Evolutionary conservation across 2,329 filamentous ascomycete species (phyloP), one percentile per base, ranked within the genome.

Genomic region (Tolypocladium nubicola): DNA sequence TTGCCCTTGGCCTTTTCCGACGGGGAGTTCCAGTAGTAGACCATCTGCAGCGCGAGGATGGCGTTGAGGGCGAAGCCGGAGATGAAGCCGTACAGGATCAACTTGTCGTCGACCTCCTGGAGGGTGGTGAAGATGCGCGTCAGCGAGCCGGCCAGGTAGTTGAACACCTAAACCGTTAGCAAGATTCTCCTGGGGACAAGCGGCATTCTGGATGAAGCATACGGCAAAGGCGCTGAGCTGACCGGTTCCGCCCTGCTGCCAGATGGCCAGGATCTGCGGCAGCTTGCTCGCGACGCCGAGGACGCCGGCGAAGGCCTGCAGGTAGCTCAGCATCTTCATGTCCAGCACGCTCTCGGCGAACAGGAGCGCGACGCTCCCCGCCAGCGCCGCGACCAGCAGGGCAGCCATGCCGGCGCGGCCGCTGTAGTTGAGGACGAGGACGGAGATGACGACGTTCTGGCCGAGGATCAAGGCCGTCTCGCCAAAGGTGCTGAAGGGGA

Each of bases 191-290:
- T 2, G 4, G 19, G 2, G 26, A 38, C 11, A 23, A 13, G 52
- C 10, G 14, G 11, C 30, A n/a, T 33, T 41, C 47, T 21, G 21
- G 45, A 19, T 5, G 16, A 10, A 10, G 81, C 88, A 75, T 81
- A 96, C 94, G 59, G 94, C 90, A 72, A 97, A 97, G 55, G 94
- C 93, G 69, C 91, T 97, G 71, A 99, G 80, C 79, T 99, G 94
- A 30, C 95, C 94, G 6, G 94, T 99, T 43, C 89, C 86, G 52
- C 92, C 92, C 73, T 96, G 79, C 65, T 82, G 79, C 78, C 85
- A 93, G 66, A 97, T 90, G 19, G 92, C 87, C 58, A 85, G 73
- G 66, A 99, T 97, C 79, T 99, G 94, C 50, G 94, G 94, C 57
- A 96, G 72, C 80, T 99, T 99, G 77, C 89, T 94, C 16, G 89